Base-by-base conservation (phyloP, 768 basidiomycete genomes). In the Russula sp. region DNA sequence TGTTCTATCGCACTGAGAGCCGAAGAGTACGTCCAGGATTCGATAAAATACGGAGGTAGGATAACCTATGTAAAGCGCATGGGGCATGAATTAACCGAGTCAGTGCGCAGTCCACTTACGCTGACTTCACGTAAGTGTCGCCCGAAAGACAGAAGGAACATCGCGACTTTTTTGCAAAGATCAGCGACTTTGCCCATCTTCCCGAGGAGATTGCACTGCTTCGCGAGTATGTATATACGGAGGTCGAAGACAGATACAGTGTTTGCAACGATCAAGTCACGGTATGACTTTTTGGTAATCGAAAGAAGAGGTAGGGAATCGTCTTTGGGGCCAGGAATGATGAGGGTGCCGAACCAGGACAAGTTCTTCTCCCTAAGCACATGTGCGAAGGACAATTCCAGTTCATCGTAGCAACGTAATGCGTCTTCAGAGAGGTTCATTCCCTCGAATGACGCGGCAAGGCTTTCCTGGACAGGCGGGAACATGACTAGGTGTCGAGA, bases 201-300 rank as follows among this genome's bases (percentile, higher is more conserved):
- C 50, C 83, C 88, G 2, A 98, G 77, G 37, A 98, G 76, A 52
- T 78, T 77, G 59, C 91, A 92, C 73, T 97, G 94, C 18, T 91
- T 80, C 31, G 91, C 86, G 55, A 98, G 87, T 20, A 98, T 79
- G 72, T 97, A 99, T 68, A 87, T 82, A 54, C 95, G 84, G 69
- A 98, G 89, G 76, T 98, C 97, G 71, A 98, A 96, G 9, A 96
- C 82, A 4, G 93, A 89, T 67, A 99, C 95, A 6, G 86, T 82
- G 74, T 96, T 97, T 31, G 87, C 84, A 27, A 94, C 82, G 62
- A 98, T 93, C 51, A 96, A 80, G 61, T 95, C 90, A 16, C 90
- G 83, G 70, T 97, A 98, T 1, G 89, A 85, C 70, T 97, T 98
- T 75, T 84, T 86, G 39, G 79, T 77, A 5, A 84, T 76, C 8